Conservation (phyloP, 2,329 filamentous ascomycete species). For the Didymella lethalis region DNA sequence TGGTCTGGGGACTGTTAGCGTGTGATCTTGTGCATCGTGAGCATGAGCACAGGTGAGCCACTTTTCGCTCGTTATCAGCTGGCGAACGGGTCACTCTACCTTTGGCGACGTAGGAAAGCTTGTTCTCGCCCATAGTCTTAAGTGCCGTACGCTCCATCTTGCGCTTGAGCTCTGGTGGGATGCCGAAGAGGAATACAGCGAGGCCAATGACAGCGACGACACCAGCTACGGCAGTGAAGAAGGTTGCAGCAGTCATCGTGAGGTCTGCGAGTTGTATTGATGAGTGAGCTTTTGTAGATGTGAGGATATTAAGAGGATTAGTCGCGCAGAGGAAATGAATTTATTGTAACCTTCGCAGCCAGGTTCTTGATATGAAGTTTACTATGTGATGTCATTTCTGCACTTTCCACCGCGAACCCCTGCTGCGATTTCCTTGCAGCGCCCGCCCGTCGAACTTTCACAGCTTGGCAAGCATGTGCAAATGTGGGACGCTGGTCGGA, state of each 20-base stretch:
- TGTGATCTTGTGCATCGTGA: background rate
- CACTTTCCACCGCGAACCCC: conserved; percentile 11
- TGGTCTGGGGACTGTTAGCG: conserved; percentile 42
- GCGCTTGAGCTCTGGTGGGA: conserved; percentile 57
- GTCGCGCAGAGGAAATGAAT: background rate
- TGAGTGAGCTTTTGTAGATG: background rate
- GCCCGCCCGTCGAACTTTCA: conserved; percentile 8
- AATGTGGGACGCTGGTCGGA: conserved; percentile 8
- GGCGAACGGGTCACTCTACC: conserved; percentile 30
- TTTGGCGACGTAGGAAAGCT: conserved; percentile 54
- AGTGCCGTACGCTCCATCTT: conserved; percentile 57
- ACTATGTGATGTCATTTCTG: conserved; percentile 18
- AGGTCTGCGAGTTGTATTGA: background rate
- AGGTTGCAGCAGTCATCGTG: conserved; percentile 38
- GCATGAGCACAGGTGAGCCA: background rate
- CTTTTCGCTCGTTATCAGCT: background rate
- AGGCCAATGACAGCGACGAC: conserved; percentile 48
- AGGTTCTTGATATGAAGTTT: conserved; percentile 10
- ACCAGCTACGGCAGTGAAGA: conserved; percentile 46
- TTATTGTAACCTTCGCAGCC: conserved; percentile 2
- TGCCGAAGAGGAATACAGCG: conserved; percentile 58
- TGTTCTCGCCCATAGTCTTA: conserved; percentile 63
- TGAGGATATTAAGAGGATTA: background rate
- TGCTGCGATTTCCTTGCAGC: conserved; percentile 9
- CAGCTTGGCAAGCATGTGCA: conserved; percentile 18